These are phyloP conservation scores for Daucus carota DNA, from an alignment of 129 eudicot genomes.

Conservation along the genomic window DNA sequence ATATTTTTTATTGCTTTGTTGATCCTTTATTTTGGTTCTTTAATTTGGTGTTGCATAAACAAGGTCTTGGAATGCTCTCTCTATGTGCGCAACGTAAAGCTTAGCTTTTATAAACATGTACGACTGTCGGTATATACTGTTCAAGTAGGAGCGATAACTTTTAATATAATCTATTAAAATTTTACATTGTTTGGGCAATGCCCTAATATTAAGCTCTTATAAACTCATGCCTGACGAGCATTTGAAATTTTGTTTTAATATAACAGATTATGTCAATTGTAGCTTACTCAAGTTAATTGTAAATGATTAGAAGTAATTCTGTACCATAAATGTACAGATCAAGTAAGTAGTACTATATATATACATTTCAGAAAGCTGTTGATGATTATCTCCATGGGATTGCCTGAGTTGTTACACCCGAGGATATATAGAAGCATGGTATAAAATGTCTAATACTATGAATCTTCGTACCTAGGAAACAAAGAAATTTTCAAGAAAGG, in stretches of 20 bases:
- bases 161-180: not conserved
- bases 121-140: not conserved
- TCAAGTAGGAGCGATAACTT: not conserved
- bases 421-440: not conserved
- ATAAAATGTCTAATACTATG: not conserved
- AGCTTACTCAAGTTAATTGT: not conserved
- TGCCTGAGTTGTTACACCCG: not conserved
- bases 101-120: not conserved
- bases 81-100: not conserved
- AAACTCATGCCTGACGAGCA: not conserved
- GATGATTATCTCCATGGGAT: not conserved
- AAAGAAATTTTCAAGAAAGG: not conserved
- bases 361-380: not conserved
- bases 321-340: not conserved
- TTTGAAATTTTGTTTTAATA: not conserved
- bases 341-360: not conserved
- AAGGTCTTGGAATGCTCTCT: slow-evolving; percentile 1
- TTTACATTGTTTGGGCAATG: not conserved
- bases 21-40: slow-evolving; percentile 1
- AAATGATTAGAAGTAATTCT: not conserved
- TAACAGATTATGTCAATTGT: not conserved
- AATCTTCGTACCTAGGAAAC: not conserved
- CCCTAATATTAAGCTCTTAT: not conserved
- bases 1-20: slow-evolving; percentile 6
- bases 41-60: not conserved